These are phyloP conservation scores for Wallacemonas sp. DNA, from an alignment of 208 protist genomes.

Conservation along the genomic window DNA sequence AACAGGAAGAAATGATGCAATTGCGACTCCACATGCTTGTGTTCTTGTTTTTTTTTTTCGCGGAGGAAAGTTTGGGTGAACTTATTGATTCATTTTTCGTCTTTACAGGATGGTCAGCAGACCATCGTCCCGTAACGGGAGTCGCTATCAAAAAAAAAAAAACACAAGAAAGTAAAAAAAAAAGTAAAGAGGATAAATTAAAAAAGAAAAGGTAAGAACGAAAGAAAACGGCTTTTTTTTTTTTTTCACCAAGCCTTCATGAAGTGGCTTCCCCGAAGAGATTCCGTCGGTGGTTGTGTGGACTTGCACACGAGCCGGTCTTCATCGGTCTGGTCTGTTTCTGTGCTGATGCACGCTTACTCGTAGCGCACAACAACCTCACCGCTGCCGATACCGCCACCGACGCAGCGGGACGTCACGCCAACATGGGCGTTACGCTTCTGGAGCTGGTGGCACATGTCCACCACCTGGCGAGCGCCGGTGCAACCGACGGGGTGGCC, in stretches of 20 bases:
- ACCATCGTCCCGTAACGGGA: neutral
- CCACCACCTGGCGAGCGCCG: slow-evolving; percentile 84
- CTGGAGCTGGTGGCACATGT: slow-evolving; percentile 80
- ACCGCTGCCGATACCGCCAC: slow-evolving; percentile 93
- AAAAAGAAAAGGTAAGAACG: slow-evolving; percentile 7
- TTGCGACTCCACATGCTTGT: too few relatives aligned
- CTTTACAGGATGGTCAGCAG: neutral
- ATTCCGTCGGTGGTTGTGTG: neutral
- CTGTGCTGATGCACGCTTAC: slow-evolving; percentile 11
- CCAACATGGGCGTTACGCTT: slow-evolving; percentile 58
- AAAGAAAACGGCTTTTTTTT: slow-evolving; percentile 12
- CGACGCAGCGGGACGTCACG: slow-evolving; percentile 94
- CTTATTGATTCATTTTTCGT: neutral
- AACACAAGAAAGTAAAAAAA: slow-evolving; percentile 20
- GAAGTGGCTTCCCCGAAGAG: too few relatives aligned
- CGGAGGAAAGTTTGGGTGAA: neutral
- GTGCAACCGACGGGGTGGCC: slow-evolving; percentile 96
- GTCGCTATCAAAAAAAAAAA: slow-evolving; percentile 23
- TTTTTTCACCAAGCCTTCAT: too few relatives aligned
- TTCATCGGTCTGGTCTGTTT: too few relatives aligned
- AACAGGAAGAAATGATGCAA: too few relatives aligned
- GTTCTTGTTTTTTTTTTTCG: too few relatives aligned
- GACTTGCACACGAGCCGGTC: neutral
- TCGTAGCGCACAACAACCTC: slow-evolving; percentile 80
- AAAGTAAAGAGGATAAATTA: neutral